phyloP scores from a whole-genome alignment of 2,329 filamentous ascomycete species.

The Pseudonectria buxi region DNA sequence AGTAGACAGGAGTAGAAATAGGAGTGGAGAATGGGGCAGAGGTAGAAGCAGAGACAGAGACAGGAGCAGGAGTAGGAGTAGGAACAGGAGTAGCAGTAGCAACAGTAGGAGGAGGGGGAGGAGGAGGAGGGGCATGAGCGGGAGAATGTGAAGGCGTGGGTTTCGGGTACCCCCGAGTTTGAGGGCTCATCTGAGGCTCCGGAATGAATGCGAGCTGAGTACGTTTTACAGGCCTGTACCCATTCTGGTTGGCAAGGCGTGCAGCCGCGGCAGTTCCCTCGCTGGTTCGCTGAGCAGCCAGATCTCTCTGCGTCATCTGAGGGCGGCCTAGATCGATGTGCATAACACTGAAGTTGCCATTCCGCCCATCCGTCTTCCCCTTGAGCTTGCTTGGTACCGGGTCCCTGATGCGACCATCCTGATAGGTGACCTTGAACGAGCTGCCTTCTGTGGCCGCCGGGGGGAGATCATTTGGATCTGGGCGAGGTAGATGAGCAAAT shows the following conservation, averaged over 20 bases:
- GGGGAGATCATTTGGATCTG: not conserved
- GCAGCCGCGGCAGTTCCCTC: slow-evolving; percentile 55
- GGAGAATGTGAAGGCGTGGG: not conserved
- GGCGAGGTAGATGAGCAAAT: slow-evolving; percentile 1
- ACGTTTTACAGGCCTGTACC: slow-evolving; percentile 45
- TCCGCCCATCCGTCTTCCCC: slow-evolving; percentile 47
- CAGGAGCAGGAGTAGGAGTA: slow-evolving; percentile 1
- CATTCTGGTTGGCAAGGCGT: slow-evolving; percentile 46
- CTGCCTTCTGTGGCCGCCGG: not conserved
- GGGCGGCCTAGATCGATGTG: slow-evolving; percentile 48
- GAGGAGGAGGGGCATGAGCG: slow-evolving; percentile 1
- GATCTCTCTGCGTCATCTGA: slow-evolving; percentile 42
- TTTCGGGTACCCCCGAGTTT: too few species aligned
- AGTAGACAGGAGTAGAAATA: too few species aligned
- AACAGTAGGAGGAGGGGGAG: not conserved
- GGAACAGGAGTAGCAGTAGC: not conserved
- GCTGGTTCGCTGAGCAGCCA: slow-evolving; percentile 54
- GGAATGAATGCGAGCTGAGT: slow-evolving; percentile 30
- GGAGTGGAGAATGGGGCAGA: not conserved
- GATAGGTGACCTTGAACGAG: slow-evolving; percentile 14
- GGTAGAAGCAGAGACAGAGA: not conserved
- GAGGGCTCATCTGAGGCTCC: slow-evolving; percentile 1
- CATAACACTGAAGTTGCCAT: slow-evolving; percentile 58
- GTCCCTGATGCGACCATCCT: slow-evolving; percentile 37
- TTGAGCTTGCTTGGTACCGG: slow-evolving; percentile 57